Evolutionary conservation across 2,329 filamentous ascomycete species (phyloP).

Genomic region (Xylogone sp.): DNA sequence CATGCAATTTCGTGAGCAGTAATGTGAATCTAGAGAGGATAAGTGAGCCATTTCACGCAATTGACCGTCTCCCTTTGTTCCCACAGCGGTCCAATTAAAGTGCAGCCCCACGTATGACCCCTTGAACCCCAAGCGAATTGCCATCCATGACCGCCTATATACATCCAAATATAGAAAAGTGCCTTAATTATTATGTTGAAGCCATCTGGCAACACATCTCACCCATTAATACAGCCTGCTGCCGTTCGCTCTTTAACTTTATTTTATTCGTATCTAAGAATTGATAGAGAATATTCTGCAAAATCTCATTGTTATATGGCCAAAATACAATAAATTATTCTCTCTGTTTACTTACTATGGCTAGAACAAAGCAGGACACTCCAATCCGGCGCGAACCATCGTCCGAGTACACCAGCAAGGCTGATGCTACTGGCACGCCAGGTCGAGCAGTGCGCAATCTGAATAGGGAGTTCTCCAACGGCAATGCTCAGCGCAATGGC

Average conservation of each 20-base stretch:
- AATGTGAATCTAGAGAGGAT: no score
- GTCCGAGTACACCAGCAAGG: conserved; percentile 59
- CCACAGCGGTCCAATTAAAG: neutral
- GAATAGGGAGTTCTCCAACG: conserved; percentile 26
- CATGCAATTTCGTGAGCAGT: neutral
- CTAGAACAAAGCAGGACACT: conserved; percentile 64
- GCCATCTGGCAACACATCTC: neutral
- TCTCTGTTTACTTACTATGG: conserved; percentile 45
- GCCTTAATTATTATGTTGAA: neutral
- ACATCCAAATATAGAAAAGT: neutral
- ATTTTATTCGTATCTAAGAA: neutral
- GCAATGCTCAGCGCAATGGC: conserved; percentile 18
- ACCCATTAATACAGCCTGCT: neutral
- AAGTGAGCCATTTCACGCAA: neutral
- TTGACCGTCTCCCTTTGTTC: neutral
- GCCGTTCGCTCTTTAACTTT: neutral
- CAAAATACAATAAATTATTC: neutral
- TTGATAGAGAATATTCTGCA: neutral
- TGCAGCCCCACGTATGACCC: neutral
- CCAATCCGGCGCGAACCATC: conserved; percentile 64
- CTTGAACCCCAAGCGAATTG: neutral
- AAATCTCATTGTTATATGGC: neutral
- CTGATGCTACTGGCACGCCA: conserved; percentile 28
- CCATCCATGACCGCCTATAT: neutral
- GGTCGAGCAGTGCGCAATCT: conserved; percentile 26